Evolutionary conservation across 257 asterid species (phyloP), one percentile per base, ranked within the genome.

Genomic region (Primulina huaijiensis): DNA sequence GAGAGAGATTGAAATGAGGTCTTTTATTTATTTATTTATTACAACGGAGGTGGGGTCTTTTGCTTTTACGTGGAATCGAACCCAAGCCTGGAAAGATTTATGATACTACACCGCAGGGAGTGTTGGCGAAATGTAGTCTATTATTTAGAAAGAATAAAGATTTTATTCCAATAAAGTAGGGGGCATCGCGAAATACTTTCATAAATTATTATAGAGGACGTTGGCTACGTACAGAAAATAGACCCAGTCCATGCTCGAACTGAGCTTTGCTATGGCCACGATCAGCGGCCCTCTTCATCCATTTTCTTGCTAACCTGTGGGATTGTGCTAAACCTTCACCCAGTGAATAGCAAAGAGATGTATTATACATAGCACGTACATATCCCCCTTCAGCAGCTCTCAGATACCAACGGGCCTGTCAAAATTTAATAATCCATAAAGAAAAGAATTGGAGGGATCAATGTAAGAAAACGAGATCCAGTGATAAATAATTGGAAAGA

Each of bases 261-360:
- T 88, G 98, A 20, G 98, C 97, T 86, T 89, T 91, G 87, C 87
- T 82, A 69, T 94, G 93, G 61, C 99, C 99, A 37, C 81, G 86
- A 71, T 91, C 98, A 31, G 99, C 98, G 2, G 99, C 98, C 62
- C 73, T 82, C 82, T 86, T 89, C 98, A 94, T 94, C 99, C 99
- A 94, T 79, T 89, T 91, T 72, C 90, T 88, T 30, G 97, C 93
- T 69, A 81, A 59, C 38, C 74, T 77, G 71, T 84, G 90, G 34
- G 90, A 88, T 74, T 82, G 93, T 30, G 16, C 64, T 60, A 89
- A 59, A 33, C 99, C 98, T 77, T 89, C 90, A 2, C 99, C 99
- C 75, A 80, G 76, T 52, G 87, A 83, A 75, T 85, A 89, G 87
- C 98, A 88, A 53, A 89, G 77, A 74, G 99, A 82, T 6, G 89